Conservation (phyloP, 345 rosid species). For the Salix arbutifolia region DNA sequence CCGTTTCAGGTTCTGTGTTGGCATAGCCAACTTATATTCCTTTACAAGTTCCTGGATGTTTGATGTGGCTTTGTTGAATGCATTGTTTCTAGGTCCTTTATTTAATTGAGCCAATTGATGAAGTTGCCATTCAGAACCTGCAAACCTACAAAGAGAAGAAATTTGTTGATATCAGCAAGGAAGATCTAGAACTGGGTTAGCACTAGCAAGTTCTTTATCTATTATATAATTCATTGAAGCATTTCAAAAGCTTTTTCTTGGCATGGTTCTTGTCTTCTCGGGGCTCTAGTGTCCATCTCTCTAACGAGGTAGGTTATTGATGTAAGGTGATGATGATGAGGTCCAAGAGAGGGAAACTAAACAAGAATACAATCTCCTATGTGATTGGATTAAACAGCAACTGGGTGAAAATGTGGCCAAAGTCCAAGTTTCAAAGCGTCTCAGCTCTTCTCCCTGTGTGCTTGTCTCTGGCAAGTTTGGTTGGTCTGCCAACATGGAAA, state of each 20-base stretch:
- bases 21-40: background rate
- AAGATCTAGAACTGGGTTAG: conserved; percentile 92
- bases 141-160: conserved; percentile 97
- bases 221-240: conserved; percentile 1
- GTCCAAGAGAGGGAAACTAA: conserved; percentile 76
- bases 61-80: conserved; percentile 9
- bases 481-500: conserved; percentile 99
- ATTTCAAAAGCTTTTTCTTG: background rate
- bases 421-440: conserved; percentile 89
- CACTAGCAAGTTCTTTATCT: background rate
- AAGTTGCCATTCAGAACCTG: conserved; percentile 92
- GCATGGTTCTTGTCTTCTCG: background rate
- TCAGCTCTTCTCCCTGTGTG: conserved; percentile 93
- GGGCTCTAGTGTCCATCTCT: background rate
- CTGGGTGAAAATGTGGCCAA: conserved; percentile 95
- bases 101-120: conserved; percentile 93
- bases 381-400: conserved; percentile 97
- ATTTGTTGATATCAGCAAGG: conserved; percentile 97
- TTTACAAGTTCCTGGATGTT: conserved; percentile 3
- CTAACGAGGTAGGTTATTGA: conserved; percentile 1
- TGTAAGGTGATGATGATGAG: conserved; percentile 89
- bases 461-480: conserved; percentile 98
- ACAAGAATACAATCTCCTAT: conserved; percentile 74
- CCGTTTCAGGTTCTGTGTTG: background rate
- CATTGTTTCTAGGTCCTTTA: conserved; percentile 60